Conservation (phyloP, 2,329 filamentous ascomycete species). For the Whalleya microplaca region DNA sequence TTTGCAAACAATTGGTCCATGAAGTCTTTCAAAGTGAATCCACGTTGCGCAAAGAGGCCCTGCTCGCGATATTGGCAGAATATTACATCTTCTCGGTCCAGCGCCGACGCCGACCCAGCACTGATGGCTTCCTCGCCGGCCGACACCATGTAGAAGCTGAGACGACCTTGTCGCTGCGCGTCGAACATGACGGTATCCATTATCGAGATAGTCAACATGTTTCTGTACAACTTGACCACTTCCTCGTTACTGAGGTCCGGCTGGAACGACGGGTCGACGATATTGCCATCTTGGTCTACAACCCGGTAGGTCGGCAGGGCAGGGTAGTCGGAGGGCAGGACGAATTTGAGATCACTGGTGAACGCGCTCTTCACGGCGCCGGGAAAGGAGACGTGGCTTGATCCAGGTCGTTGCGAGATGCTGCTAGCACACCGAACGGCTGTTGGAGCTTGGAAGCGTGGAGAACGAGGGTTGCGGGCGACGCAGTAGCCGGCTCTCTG, state of each 20-base stretch:
- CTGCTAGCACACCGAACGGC: slow-evolving; percentile 47
- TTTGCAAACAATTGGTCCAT: slow-evolving; percentile 97
- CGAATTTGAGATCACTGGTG: slow-evolving; percentile 77
- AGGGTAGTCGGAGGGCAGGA: slow-evolving; percentile 70
- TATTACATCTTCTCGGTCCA: slow-evolving; percentile 83
- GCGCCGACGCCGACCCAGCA: slow-evolving; percentile 82
- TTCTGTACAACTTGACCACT: slow-evolving; percentile 63
- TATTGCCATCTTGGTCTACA: slow-evolving; percentile 83
- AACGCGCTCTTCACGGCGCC: slow-evolving; percentile 96
- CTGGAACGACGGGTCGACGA: slow-evolving; percentile 74
- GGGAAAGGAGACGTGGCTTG: slow-evolving; percentile 72
- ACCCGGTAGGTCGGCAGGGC: slow-evolving; percentile 91
- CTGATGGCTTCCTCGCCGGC: slow-evolving; percentile 94
- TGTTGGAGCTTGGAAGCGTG: slow-evolving; percentile 24
- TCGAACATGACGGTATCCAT: slow-evolving; percentile 99
- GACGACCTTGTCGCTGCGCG: slow-evolving; percentile 88
- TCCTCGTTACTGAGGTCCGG: slow-evolving; percentile 70
- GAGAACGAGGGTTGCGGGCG: slow-evolving; percentile 20
- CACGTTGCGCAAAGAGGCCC: slow-evolving; percentile 86
- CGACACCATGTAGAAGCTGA: slow-evolving; percentile 97
- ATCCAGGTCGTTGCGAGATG: slow-evolving; percentile 60
- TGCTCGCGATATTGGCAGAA: slow-evolving; percentile 96
- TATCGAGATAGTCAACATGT: slow-evolving; percentile 72
- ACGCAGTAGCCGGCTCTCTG: slow-evolving; percentile 23
- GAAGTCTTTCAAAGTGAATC: slow-evolving; percentile 84